Conservation (phyloP, 345 rosid genomes). For the Eucalyptus cloeziana region DNA sequence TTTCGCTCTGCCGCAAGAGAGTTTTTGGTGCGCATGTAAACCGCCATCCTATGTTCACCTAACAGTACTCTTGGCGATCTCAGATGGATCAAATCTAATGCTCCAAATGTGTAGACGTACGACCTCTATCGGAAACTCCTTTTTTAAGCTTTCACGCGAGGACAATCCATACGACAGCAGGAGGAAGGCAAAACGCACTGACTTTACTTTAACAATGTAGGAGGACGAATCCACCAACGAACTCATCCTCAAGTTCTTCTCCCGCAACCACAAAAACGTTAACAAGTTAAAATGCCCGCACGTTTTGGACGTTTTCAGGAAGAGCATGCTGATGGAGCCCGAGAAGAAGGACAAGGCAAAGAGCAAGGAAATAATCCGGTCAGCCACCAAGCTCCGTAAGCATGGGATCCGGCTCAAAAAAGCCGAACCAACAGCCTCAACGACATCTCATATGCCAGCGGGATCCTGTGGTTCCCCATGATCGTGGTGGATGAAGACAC, state of each 20-base stretch:
- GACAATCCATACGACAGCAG: too few species aligned
- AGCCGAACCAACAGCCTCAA: constrained; percentile 9
- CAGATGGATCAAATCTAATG: neutral
- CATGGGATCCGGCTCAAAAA: constrained; percentile 23
- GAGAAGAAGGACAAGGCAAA: too few species aligned
- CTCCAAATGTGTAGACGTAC: neutral
- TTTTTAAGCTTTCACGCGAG: too few species aligned
- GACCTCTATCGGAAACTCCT: neutral
- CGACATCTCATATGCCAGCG: constrained; percentile 20
- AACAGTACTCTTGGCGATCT: neutral
- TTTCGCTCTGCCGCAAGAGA: neutral
- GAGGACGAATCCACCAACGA: constrained; percentile 14
- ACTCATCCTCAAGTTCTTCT: constrained; percentile 25
- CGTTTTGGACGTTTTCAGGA: neutral
- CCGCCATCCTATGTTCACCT: neutral
- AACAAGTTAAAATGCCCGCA: neutral
- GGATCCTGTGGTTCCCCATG: constrained; percentile 17
- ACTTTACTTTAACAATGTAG: neutral
- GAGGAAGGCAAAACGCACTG: too few species aligned
- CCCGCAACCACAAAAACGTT: neutral
- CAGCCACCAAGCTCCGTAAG: constrained; percentile 2
- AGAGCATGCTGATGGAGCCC: neutral
- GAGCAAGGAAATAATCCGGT: too few species aligned
- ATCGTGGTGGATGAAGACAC: constrained; percentile 16
- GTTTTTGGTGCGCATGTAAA: neutral